Conservation (phyloP, 352 stramenopile genomes). For the Globisporangium nodosum region DNA sequence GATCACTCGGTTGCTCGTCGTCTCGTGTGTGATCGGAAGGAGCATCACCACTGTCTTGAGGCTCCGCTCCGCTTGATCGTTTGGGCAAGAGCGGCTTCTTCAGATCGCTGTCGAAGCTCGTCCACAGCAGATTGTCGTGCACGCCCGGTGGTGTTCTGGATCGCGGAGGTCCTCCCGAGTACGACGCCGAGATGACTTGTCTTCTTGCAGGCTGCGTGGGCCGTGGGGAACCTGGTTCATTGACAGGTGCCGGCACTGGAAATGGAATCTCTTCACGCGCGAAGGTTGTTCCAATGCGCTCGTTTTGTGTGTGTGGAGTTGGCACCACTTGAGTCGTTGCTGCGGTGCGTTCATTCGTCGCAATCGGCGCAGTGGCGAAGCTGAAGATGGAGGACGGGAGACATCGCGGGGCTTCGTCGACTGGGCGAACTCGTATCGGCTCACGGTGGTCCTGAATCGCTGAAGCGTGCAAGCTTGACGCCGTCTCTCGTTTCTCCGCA, state of each 20-base stretch:
- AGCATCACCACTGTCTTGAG: background rate
- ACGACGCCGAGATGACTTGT: conserved; percentile 3
- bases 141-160: background rate
- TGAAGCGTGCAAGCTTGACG: background rate
- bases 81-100: background rate
- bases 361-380: background rate
- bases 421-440: background rate
- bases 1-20: background rate
- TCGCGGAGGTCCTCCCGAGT: background rate
- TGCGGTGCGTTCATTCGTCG: no score
- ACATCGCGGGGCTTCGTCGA: background rate
- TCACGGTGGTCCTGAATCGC: background rate
- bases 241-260: background rate
- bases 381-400: conserved; percentile 4
- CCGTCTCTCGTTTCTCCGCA: background rate
- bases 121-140: conserved; percentile 1
- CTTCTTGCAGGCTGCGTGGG: background rate
- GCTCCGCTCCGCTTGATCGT: background rate
- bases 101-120: conserved; percentile 12
- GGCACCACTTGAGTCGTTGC: no score
- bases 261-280: background rate
- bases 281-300: background rate
- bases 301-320: background rate
- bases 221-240: background rate
- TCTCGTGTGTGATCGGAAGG: background rate